Percentiles rank a stretch among this genome's conserved stretches.
Conservation (phyloP, 2,329 filamentous ascomycete genomes). For the Thielaviopsis ethacetica region DNA sequence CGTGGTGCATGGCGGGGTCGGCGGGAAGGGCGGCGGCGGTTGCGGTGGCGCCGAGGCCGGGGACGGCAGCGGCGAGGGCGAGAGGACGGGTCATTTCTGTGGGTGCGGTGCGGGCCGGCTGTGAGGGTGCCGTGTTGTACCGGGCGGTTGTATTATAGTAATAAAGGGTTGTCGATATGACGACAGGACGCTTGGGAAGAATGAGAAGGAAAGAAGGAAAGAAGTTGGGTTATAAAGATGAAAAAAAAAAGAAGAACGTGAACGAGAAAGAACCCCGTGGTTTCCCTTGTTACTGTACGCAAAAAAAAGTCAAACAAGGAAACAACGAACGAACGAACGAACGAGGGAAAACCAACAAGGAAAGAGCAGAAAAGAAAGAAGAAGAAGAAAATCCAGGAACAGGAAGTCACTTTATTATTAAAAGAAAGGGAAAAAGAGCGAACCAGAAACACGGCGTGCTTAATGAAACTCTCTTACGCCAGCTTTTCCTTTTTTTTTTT, state of each 20-base stretch:
- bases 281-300: too few relatives aligned
- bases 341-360: too few relatives aligned
- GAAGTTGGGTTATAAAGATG: neutral
- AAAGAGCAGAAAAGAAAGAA: too few relatives aligned
- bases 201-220: neutral
- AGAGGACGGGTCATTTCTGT: constrained; percentile 4
- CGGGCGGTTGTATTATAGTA: neutral
- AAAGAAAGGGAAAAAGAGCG: neutral
- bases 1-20: constrained; percentile 1
- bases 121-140: too few relatives aligned
- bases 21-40: neutral
- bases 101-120: neutral
- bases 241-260: too few relatives aligned
- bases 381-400: too few relatives aligned
- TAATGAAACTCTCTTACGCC: constrained; percentile 4
- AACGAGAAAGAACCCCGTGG: too few relatives aligned
- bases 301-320: too few relatives aligned
- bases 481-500: neutral
- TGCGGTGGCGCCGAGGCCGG: constrained; percentile 3
- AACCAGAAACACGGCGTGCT: neutral
- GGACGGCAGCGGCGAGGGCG: constrained; percentile 1
- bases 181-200: neutral
- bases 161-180: neutral
- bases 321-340: too few relatives aligned
- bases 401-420: too few relatives aligned